A percentile compares a stretch with the other conserved stretches of the same genome.
Conservation (phyloP, 1,139 yeast genomes). For the Taiozyma sp. region DNA sequence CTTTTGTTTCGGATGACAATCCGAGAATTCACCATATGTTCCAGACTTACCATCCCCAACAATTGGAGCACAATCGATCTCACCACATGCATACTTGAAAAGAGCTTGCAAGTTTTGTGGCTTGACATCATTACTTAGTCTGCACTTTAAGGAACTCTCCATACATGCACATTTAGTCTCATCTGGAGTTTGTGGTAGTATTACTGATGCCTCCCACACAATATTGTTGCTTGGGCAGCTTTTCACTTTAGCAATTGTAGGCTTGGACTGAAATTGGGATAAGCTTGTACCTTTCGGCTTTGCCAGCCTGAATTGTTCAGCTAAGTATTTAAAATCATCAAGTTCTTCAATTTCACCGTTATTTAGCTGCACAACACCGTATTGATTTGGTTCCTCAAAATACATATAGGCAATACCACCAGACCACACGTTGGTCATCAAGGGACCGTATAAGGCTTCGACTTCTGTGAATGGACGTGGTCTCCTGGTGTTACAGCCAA, state of each 20-base stretch:
- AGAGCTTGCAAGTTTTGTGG: slow-evolving; percentile 31
- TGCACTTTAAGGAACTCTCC: slow-evolving; percentile 46
- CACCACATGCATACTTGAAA: slow-evolving; percentile 44
- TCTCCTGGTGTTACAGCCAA: slow-evolving; percentile 49
- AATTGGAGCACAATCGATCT: slow-evolving; percentile 49
- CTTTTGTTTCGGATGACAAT: slow-evolving; percentile 47
- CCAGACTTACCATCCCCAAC: slow-evolving; percentile 45
- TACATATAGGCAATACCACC: slow-evolving; percentile 93
- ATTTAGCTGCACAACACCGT: slow-evolving; percentile 65
- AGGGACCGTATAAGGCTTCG: slow-evolving; percentile 49
- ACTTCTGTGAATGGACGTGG: slow-evolving; percentile 70
- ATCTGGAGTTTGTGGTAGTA: slow-evolving; percentile 54
- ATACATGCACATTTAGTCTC: slow-evolving; percentile 52
- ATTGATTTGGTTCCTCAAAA: slow-evolving; percentile 75
- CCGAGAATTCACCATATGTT: slow-evolving; percentile 52
- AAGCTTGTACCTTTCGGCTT: slow-evolving; percentile 30
- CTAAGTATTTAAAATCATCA: slow-evolving; percentile 37
- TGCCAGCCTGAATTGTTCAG: slow-evolving; percentile 30
- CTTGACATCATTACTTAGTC: slow-evolving; percentile 33
- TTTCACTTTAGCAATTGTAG: slow-evolving; percentile 1
- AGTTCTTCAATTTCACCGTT: slow-evolving; percentile 39
- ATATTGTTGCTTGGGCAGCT: slow-evolving; percentile 28
- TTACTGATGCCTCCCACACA: slow-evolving; percentile 40
- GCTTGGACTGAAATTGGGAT: slow-evolving; percentile 13
- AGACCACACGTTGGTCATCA: slow-evolving; percentile 82